Evolutionary conservation across 2,329 filamentous ascomycete genomes (phyloP), one percentile per base, ranked within the genome.

Genomic region (Aspergillus puulaauensis): DNA sequence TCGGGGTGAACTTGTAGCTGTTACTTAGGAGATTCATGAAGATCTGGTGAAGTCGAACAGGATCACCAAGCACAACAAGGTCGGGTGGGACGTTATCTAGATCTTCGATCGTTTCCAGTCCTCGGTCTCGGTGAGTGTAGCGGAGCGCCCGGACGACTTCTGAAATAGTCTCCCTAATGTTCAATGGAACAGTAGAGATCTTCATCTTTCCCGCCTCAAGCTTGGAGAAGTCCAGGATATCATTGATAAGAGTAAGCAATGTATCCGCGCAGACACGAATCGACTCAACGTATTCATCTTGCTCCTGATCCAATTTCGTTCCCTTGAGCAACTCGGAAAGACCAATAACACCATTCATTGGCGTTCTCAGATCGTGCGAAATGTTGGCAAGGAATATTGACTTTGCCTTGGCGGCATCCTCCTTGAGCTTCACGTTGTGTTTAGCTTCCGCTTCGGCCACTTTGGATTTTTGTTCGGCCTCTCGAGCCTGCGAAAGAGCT

Each of bases 301-400:
- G 85, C 67, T 87, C 84, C 19, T 76, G 75, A 58, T 80, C 82
- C 39, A 87, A 65, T 6, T 70, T 73, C 9, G 83, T 87, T 7
- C 78, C 79, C 64, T 87, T 87, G 21, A 87, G 76, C 44, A 87
- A 73, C 64, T 87, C 84, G 3, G 82, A 84, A 74, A 87, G 83
- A 35, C 95, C 95, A 67, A 99, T 81, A 49, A 98, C 97, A 12
- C 93, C 95, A 69, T 98, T 98, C 57, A 98, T 82, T 0, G 95
- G 95, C 1, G 95, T 99, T 71, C 96, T 96, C 37, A 99, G 81
- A 73, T 98, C 86, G 64, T 89, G 86, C 1, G 83, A 87, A 51
- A 98, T 96, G 67, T 98, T 98, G 17, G 95, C 95, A 62, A 99
- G 96, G 77, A 98, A 98, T 8, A 98, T 81, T 0, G 95, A 98